Conservation (phyloP, 2,329 filamentous ascomycete genomes). For the Graphiopsis chlorocephala region DNA sequence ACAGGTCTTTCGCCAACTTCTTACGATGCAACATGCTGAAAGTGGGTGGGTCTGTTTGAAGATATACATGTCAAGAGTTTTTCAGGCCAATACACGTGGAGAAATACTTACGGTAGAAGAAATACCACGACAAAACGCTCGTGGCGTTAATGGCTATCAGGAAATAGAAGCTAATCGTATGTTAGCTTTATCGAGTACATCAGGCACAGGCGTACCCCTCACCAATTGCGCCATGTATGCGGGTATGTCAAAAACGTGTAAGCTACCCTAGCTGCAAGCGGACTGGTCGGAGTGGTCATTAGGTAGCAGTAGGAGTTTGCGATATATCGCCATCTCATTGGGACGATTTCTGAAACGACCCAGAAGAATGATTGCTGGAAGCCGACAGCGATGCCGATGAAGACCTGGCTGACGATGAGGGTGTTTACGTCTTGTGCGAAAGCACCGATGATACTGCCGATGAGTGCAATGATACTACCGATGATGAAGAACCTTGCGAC, state of each 20-base stretch:
- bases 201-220: not conserved
- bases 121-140: constrained; percentile 26
- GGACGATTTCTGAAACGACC: constrained; percentile 39
- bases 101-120: constrained; percentile 32
- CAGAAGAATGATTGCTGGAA: constrained; percentile 40
- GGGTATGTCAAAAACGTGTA: constrained; percentile 25
- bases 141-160: constrained; percentile 35
- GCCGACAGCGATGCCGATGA: constrained; percentile 39
- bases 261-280: constrained; percentile 26
- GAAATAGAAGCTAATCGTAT: constrained; percentile 24
- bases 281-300: constrained; percentile 26
- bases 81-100: not conserved
- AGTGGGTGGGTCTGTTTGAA: constrained; percentile 23
- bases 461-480: constrained; percentile 33
- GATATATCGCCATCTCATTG: constrained; percentile 31
- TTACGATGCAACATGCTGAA: constrained; percentile 31
- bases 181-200: not conserved
- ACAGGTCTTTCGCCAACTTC: constrained; percentile 24
- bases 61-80: not conserved
- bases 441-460: constrained; percentile 38
- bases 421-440: constrained; percentile 26
- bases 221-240: constrained; percentile 23
- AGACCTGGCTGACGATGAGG: constrained; percentile 29
- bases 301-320: constrained; percentile 28
- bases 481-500: constrained; percentile 33